A percentile compares a stretch with the other conserved stretches of the same genome.
These are phyloP conservation scores for Talaromyces sp. DNA, from an alignment of 2,329 filamentous ascomycete genomes.

Conservation along the genomic window DNA sequence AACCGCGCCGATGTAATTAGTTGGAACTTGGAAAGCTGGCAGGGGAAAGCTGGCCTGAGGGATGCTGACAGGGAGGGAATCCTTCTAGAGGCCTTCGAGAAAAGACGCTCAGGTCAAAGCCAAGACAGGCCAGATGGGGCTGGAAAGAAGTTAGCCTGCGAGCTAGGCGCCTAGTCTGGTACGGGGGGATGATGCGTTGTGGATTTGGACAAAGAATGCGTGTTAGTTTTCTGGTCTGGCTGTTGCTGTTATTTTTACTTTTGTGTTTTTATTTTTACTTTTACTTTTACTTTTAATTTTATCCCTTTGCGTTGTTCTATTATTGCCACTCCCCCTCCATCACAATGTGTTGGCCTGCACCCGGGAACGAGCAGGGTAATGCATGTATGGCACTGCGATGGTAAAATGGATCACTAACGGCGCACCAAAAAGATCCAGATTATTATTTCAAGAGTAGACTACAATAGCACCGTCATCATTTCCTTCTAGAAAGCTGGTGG, in stretches of 20 bases:
- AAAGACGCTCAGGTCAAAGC: background rate
- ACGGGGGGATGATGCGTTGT: background rate
- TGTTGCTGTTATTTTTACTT: background rate
- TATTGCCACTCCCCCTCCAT: background rate
- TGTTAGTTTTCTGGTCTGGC: background rate
- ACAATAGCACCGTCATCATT: background rate
- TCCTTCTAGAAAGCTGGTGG: background rate
- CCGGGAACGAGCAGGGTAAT: no score
- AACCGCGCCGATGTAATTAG: background rate
- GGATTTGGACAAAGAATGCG: background rate
- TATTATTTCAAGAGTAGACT: background rate
- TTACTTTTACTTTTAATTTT: background rate
- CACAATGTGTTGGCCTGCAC: no score
- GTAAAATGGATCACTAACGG: background rate
- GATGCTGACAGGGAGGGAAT: background rate
- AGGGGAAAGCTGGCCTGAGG: background rate
- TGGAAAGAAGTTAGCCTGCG: background rate
- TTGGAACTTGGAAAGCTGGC: no score
- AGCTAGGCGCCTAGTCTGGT: background rate
- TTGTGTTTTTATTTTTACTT: background rate
- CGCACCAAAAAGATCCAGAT: background rate
- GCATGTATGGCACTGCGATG: background rate
- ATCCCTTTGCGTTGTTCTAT: background rate
- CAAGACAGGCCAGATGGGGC: background rate
- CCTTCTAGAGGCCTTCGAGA: conserved; percentile 12